Conservation (phyloP, 176 grass and related monocot species). For the Phoenix roebelenii region DNA sequence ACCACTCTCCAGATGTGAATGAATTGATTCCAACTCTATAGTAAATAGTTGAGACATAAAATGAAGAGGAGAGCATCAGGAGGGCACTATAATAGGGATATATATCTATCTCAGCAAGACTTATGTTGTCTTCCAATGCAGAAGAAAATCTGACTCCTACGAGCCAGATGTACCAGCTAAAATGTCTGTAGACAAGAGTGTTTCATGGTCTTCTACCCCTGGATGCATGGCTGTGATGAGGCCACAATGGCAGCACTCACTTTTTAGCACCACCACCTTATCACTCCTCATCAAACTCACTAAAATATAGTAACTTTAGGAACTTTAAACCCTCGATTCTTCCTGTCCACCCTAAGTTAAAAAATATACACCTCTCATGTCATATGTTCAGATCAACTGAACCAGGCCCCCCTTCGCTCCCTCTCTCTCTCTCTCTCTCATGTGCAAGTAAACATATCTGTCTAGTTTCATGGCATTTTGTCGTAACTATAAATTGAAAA, state of each 20-base stretch:
- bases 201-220: background rate
- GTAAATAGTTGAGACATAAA: background rate
- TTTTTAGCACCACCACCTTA: conserved; percentile 6
- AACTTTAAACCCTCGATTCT: conserved; percentile 1
- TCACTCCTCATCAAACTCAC: background rate
- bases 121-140: background rate
- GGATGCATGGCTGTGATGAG: background rate
- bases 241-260: conserved; percentile 1
- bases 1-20: no score
- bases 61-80: background rate
- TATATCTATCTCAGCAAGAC: background rate
- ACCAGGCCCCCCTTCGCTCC: background rate
- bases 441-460: background rate
- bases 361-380: background rate
- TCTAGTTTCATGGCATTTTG: background rate
- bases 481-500: background rate
- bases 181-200: background rate
- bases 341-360: background rate
- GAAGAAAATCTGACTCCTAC: background rate
- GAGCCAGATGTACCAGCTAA: background rate
- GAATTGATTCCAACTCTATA: background rate
- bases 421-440: background rate
- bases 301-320: background rate
- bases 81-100: background rate
- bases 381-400: conserved; percentile 1